A percentile compares a stretch with the other conserved stretches of the same genome.
These are phyloP conservation scores for Colletotrichum australisinense DNA, from an alignment of 2,329 filamentous ascomycete genomes.

Conservation along the genomic window DNA sequence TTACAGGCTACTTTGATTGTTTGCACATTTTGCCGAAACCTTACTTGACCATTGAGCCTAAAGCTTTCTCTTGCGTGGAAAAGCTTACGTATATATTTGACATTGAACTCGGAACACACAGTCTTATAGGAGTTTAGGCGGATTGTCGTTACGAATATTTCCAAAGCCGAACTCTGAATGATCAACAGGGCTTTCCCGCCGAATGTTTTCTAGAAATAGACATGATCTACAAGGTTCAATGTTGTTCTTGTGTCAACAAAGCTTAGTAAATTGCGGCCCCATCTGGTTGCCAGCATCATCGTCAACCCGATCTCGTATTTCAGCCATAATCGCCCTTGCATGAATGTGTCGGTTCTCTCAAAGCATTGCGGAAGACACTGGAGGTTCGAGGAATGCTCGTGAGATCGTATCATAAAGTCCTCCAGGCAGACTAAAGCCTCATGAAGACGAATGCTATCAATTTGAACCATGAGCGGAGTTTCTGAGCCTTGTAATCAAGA, in stretches of 20 bases:
- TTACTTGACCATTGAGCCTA: too few species aligned
- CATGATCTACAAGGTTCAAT: not conserved
- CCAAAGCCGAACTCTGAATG: not conserved
- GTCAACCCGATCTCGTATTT: not conserved
- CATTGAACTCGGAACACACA: not conserved
- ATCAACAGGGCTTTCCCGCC: not conserved
- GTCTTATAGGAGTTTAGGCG: not conserved
- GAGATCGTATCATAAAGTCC: too few species aligned
- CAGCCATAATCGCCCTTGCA: rapidly evolving
- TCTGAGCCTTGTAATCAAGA: rapidly evolving
- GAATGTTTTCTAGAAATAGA: not conserved
- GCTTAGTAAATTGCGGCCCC: not conserved
- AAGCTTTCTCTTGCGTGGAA: too few species aligned
- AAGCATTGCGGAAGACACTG: too few species aligned
- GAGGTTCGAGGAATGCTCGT: not conserved
- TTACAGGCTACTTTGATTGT: too few species aligned
- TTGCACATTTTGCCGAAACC: too few species aligned
- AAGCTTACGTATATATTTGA: too few species aligned
- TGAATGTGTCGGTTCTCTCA: not conserved
- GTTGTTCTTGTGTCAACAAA: not conserved
- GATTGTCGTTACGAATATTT: not conserved
- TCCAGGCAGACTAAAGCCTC: too few species aligned
- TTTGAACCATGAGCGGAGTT: too few species aligned
- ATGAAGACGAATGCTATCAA: too few species aligned
- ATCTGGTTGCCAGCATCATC: not conserved